Evolutionary conservation across 2,329 filamentous ascomycete genomes (phyloP), one percentile per base, ranked within the genome.

Genomic region (Penicillium rolfsii): DNA sequence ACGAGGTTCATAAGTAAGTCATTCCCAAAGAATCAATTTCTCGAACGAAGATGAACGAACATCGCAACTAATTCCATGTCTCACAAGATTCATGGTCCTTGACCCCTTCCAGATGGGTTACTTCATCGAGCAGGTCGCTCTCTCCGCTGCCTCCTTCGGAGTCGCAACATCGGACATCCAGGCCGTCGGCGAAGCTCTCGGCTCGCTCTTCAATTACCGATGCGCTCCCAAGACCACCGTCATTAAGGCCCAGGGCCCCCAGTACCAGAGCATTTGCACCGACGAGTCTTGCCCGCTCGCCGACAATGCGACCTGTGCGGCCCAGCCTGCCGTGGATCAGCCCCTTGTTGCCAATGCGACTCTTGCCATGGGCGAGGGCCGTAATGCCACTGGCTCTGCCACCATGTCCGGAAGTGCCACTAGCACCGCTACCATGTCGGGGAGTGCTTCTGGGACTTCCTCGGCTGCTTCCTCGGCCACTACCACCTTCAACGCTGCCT

Each of bases 41-140:
- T 54, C 43, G 8, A 14, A 38, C 11, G 8, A 4, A 14, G 9
- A 5, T 3, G 4, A 16, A 24, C 19, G 28, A 48, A 41, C n/a
- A 48, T 16, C 14, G 4, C n/a, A 8, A 11, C 48, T 50, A 16
- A 52, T 4, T 11, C 19, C 45, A 43, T 2, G 46, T 45, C 19
- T 43, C 54, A 28, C 11, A 30, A 73, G 71, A 55, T 86, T 84
- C 78, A 88, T 88, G 86, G 79, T 77, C 59, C 80, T 88, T 49
- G 75, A 81, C 68, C 69, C 75, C 30, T 71, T 75, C 57, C 79
- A 88, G 70, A 72, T 86, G 41, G 80, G 79, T 33, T 88, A 87
- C 77, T 88, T 88, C 77, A 83, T 87, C 70, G 64, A 78, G 46
- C 85, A 88, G 73, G 83, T 88, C 58, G 84, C 79, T 30, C 72